Conservation (phyloP, 1,139 yeast genomes). For the Kodamaea fungicola region DNA sequence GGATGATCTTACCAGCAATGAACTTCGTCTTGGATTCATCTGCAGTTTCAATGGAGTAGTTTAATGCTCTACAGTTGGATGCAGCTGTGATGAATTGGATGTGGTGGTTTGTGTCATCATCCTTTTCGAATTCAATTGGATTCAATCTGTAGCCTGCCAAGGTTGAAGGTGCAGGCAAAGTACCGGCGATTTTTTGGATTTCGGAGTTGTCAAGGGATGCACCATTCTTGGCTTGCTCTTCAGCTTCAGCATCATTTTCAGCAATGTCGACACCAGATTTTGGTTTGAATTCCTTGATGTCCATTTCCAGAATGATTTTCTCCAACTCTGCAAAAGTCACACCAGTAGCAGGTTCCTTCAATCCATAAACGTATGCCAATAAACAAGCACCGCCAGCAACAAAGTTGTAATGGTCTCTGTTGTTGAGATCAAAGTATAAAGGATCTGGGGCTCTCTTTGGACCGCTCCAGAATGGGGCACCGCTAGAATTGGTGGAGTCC, state of each 20-base stretch:
- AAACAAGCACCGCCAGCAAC: constrained; percentile 87
- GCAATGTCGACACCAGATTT: constrained; percentile 77
- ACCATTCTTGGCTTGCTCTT: constrained; percentile 56
- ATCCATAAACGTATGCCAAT: constrained; percentile 86
- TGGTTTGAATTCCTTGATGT: constrained; percentile 56
- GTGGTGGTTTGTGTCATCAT: constrained; percentile 94
- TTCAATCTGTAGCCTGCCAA: constrained; percentile 82
- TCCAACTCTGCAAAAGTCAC: constrained; percentile 43
- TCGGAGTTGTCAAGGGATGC: constrained; percentile 57
- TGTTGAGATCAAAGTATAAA: constrained; percentile 67
- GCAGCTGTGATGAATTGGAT: constrained; percentile 97
- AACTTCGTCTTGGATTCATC: constrained; percentile 76
- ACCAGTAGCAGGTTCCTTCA: constrained; percentile 47
- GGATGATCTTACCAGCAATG: constrained; percentile 92
- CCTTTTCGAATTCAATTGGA: constrained; percentile 95
- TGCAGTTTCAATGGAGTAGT: constrained; percentile 79
- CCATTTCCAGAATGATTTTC: constrained; percentile 47
- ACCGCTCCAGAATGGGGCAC: constrained; percentile 97
- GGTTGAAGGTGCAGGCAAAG: constrained; percentile 84
- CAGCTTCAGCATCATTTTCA: constrained; percentile 85
- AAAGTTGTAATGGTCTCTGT: constrained; percentile 77
- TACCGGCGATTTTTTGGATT: constrained; percentile 59
- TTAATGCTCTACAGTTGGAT: constrained; percentile 91
- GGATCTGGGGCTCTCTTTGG: constrained; percentile 96
- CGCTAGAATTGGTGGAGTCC: constrained; percentile 86